Conservation (phyloP, 2,329 filamentous ascomycete genomes). For the Aureobasidium uvarum region DNA sequence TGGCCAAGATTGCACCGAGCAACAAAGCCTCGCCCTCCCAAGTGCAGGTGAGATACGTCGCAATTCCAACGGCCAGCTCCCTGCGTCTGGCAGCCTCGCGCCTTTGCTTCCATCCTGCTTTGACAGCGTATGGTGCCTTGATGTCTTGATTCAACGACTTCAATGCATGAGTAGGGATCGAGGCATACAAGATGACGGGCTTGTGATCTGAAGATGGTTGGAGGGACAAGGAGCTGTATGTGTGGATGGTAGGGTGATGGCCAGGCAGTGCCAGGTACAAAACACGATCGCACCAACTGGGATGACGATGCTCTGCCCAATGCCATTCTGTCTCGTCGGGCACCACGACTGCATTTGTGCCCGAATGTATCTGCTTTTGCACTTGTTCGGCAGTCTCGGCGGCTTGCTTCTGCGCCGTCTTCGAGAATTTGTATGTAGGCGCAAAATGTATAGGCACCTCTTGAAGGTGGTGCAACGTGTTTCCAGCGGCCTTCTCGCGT, state of each 20-base stretch:
- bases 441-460: constrained; percentile 77
- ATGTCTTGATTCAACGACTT: not conserved
- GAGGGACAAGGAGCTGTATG: constrained; percentile 73
- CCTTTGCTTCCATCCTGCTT: constrained; percentile 56
- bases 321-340: constrained; percentile 53
- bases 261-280: constrained; percentile 62
- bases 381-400: constrained; percentile 31
- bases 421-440: constrained; percentile 88
- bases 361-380: constrained; percentile 11
- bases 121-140: constrained; percentile 54
- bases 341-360: constrained; percentile 30
- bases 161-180: constrained; percentile 56
- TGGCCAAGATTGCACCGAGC: constrained; percentile 35
- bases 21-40: constrained; percentile 47
- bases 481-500: constrained; percentile 64
- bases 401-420: constrained; percentile 39
- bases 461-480: constrained; percentile 72
- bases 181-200: constrained; percentile 70
- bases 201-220: constrained; percentile 85
- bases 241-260: constrained; percentile 55
- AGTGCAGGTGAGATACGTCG: constrained; percentile 54
- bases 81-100: constrained; percentile 55
- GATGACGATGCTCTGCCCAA: constrained; percentile 81
- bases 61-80: constrained; percentile 59
- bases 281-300: constrained; percentile 90